Base-by-base conservation (phyloP, 768 basidiomycete genomes). In the Macrocybe gigantea region DNA sequence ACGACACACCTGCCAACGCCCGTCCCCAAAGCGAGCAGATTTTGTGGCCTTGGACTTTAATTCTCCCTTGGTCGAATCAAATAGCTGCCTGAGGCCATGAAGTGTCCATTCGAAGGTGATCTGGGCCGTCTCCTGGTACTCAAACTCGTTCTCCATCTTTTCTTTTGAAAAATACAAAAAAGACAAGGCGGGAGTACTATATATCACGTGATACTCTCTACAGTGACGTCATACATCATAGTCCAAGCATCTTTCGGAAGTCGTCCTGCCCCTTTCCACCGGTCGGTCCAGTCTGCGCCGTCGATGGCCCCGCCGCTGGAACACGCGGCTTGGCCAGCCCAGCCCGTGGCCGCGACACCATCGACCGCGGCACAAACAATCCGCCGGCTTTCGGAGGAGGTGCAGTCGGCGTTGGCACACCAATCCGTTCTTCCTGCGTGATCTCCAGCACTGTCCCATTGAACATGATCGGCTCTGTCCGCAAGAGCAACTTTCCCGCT, bases 21-120 rank as follows among this genome's bases (percentile, higher is more conserved):
- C 87, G n/a, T 71, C 79, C 10, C 88, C 89, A 52, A 92, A 92
- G 59, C 75, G 78, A 44, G 75, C 70, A 3, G 86, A 89, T 64
- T 86, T 89, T 15, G 79, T 87, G 12, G 80, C 82, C 53, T 85
- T 87, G 2, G 84, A 87, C 62, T 89, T 90, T 13, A 73, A 62
- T 22, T 88, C 85, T n/a, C 88, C 86, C 57, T 82, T 83, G 49
- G 83, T 88, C 14, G 77, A 72, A 34, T 93, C 91, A 51, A 92
- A 93, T 30, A 92, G 63, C 40, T 70, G 69, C 62, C 81, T 85
- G 49, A 93, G 71, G 3, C 80, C 83, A 32, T 73, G 72, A 29
- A 93, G 68, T 1, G 79, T 82, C 91, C 91, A 93, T 65, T 92
- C 89, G 51, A 87, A 84, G 7, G 74, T 75, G 53, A 80, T 71